Evolutionary conservation across 2,329 filamentous ascomycete genomes (phyloP), one percentile per base, ranked within the genome.

Genomic region (Teratosphaeria pseudoeucalypti): DNA sequence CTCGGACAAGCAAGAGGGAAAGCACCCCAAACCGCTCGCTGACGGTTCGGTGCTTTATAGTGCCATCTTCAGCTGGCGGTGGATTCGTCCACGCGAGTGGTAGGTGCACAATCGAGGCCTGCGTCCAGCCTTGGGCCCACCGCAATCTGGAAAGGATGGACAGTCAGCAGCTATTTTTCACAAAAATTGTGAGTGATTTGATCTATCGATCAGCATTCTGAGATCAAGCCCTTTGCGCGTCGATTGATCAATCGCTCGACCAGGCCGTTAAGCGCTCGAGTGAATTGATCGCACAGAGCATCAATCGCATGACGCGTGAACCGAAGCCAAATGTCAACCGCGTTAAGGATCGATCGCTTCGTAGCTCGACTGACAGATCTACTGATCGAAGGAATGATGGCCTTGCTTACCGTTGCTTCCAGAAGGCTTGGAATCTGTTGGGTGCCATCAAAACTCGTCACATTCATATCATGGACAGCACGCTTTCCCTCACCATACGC

Each of bases 121-220:
- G 78, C 3, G 75, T 74, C 78, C 78, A 80, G 52, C 78, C 78
- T 64, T 80, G 78, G 4, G 78, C 74, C 78, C 78, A 80, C 58
- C 78, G 71, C 16, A 79, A 71, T 11, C 78, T 39, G 12, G 11
- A 16, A 16, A 16, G 16, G 37, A 39, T 39, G 16, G 4, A 12
- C 1, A 11, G 37, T 16, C 37, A 6, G 37, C 12, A 12, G 16
- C 23, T 23, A 39, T 39, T 6, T 39, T 11, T 39, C 11, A 16
- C 4, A 39, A 6, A 3, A 16, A 3, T 39, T 2, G 11, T 39
- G 6, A 12, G 16, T 12, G 37, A 39, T 39, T 12, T 39, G 11
- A 39, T 11, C 37, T 6, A 7, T 32, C 29, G 29, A 32, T 32
- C 29, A 32, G 29, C 29, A 32, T 32, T 7, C 1, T 7, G 29